Conservation (phyloP, 306 rosid genomes). For the Cyclanthera cordifolia region DNA sequence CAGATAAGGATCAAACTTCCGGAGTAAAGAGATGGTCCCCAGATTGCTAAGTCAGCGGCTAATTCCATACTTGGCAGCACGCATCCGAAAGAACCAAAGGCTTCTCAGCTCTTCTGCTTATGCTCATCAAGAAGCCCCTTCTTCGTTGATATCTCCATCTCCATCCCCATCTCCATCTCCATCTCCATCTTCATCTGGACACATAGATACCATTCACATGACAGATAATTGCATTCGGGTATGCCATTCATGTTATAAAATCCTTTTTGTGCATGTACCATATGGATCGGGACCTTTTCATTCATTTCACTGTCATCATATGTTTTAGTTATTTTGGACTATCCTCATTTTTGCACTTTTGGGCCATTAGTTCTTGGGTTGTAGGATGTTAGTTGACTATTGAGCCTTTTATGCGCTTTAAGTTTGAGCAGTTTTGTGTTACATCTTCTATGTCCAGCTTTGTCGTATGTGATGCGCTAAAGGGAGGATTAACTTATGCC, state of each 20-base stretch:
- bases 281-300: neutral
- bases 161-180: no score
- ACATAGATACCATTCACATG: slow-evolving; percentile 40
- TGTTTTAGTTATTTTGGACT: neutral
- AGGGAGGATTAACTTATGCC: neutral
- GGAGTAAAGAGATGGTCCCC: slow-evolving; percentile 18
- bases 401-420: neutral
- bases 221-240: slow-evolving; percentile 64
- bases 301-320: neutral
- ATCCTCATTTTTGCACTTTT: neutral
- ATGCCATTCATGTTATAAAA: neutral
- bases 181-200: slow-evolving; percentile 21
- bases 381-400: neutral
- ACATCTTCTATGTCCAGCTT: neutral
- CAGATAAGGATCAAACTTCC: slow-evolving; percentile 3
- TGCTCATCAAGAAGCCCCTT: slow-evolving; percentile 34
- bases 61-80: slow-evolving; percentile 29
- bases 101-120: slow-evolving; percentile 35
- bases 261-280: neutral
- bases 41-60: slow-evolving; percentile 40
- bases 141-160: slow-evolving; percentile 22
- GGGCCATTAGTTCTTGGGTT: neutral
- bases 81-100: slow-evolving; percentile 45
- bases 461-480: neutral
- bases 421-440: neutral